Percentiles rank a stretch among this genome's conserved stretches.
Evolutionary conservation across 768 basidiomycete species (phyloP).

Genomic region (Paxillus ammoniavirescens): DNA sequence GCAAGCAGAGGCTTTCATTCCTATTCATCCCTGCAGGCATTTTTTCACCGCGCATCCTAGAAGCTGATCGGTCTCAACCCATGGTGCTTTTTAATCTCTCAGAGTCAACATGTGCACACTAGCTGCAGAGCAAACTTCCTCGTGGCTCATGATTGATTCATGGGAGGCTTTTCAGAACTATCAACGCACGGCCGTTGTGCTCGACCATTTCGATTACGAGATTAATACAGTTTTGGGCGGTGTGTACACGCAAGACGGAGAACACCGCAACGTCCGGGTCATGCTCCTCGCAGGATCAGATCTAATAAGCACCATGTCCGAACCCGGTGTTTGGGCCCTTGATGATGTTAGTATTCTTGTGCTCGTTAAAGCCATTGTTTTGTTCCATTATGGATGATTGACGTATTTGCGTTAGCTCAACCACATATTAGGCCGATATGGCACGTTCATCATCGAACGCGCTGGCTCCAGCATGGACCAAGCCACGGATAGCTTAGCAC

Average conservation of each 20-base stretch:
- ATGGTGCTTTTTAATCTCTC: constrained; percentile 24
- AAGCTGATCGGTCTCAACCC: constrained; percentile 15
- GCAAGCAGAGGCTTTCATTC: constrained; percentile 2
- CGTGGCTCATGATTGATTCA: constrained; percentile 96
- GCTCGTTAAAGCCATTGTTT: constrained; percentile 1
- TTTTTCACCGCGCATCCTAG: not conserved
- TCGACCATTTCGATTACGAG: constrained; percentile 96
- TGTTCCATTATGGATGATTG: constrained; percentile 12
- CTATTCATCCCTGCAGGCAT: constrained; percentile 3
- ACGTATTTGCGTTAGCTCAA: constrained; percentile 62
- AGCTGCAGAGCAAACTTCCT: constrained; percentile 85
- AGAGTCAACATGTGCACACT: constrained; percentile 88
- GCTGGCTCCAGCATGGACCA: constrained; percentile 91
- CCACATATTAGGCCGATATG: constrained; percentile 94
- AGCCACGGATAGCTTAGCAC: constrained; percentile 70
- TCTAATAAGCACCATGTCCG: constrained; percentile 95
- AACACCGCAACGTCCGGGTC: constrained; percentile 73
- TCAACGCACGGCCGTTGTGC: constrained; percentile 93
- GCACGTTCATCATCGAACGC: constrained; percentile 92
- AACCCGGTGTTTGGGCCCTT: constrained; percentile 97
- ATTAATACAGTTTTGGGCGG: constrained; percentile 87
- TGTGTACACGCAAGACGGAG: constrained; percentile 67
- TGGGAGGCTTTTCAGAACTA: constrained; percentile 98
- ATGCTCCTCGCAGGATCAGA: constrained; percentile 99
- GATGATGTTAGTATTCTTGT: constrained; percentile 68